These are phyloP conservation scores for Aegilops umbellulata DNA, from an alignment of 176 grass and related monocot species.

Conservation along the genomic window DNA sequence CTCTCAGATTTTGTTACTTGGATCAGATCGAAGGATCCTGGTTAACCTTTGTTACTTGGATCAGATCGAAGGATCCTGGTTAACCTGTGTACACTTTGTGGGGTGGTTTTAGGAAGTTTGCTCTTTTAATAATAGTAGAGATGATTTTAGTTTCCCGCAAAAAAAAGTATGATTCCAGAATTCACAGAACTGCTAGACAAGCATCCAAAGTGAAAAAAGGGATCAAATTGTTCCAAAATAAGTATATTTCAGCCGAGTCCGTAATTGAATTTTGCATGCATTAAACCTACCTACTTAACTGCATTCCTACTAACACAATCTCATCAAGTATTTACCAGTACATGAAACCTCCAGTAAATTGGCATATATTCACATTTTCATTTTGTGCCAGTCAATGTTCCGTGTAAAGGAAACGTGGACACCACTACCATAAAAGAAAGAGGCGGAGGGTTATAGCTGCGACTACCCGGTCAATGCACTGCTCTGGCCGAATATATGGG, in stretches of 20 bases:
- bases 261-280: not conserved
- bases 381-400: constrained; percentile 8
- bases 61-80: no score
- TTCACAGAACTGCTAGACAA: not conserved
- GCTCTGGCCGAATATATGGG: constrained; percentile 70
- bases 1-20: no score
- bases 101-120: no score
- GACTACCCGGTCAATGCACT: constrained; percentile 22
- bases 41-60: no score
- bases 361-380: not conserved
- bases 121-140: no score
- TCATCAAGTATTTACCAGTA: not conserved
- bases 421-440: constrained; percentile 14
- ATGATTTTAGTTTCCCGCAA: no score
- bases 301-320: constrained; percentile 15
- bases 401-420: constrained; percentile 14
- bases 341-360: constrained; percentile 24
- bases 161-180: not conserved
- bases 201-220: not conserved
- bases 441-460: constrained; percentile 19
- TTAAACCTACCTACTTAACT: not conserved
- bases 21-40: no score
- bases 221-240: not conserved
- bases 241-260: not conserved
- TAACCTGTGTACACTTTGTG: no score